phyloP scores from a whole-genome alignment of 495 filamentous ascomycete genomes.

The Xylaria palmicola region DNA sequence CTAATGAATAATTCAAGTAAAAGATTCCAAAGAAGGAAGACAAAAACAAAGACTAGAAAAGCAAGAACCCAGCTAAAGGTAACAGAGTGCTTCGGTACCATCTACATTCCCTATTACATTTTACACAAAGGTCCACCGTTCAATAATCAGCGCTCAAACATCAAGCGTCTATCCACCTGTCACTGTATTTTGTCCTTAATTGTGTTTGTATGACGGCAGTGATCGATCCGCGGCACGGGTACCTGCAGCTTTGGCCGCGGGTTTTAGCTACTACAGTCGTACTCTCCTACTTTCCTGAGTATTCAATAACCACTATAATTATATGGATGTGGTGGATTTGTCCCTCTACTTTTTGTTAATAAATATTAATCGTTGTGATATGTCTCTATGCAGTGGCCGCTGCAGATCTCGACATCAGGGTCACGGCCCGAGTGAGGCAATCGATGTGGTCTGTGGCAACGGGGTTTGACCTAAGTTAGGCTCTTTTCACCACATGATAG shows the following conservation, averaged over 20 bases:
- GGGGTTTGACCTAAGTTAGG: too few relatives aligned
- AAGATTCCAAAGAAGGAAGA: not conserved
- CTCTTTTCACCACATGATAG: too few relatives aligned
- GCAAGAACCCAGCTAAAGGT: not conserved
- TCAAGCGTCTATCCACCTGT: not conserved
- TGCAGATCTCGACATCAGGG: too few relatives aligned
- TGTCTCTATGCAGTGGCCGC: not conserved
- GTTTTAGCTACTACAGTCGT: not conserved
- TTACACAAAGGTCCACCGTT: too few relatives aligned
- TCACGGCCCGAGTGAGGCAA: not conserved
- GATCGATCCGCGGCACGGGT: not conserved
- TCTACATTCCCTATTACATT: too few relatives aligned
- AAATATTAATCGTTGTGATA: too few relatives aligned
- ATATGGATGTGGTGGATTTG: too few relatives aligned
- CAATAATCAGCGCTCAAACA: too few relatives aligned
- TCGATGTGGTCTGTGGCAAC: not conserved
- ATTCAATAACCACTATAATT: too few relatives aligned
- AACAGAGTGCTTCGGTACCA: not conserved
- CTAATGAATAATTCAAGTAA: not conserved
- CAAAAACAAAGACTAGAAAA: not conserved
- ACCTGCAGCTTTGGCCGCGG: constrained; percentile 9
- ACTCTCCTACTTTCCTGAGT: not conserved
- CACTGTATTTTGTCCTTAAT: not conserved
- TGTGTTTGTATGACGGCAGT: constrained; percentile 5
- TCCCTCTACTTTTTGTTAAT: not conserved